Evolutionary conservation across 2,329 filamentous ascomycete genomes (phyloP), one percentile per base, ranked within the genome.

Genomic region (Trematosphaeria pertusa): DNA sequence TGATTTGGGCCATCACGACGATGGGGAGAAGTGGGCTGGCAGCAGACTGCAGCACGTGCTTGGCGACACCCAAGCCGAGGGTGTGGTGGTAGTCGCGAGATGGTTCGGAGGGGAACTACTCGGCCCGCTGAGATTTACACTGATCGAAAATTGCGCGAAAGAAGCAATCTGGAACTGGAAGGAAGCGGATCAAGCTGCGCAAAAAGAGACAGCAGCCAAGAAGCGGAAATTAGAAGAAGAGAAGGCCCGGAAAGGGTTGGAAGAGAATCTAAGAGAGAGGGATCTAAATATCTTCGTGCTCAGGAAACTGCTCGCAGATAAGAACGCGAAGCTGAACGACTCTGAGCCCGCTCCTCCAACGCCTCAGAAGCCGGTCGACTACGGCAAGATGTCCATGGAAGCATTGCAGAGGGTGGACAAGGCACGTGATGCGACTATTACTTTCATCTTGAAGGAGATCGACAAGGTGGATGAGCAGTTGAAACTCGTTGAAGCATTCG

Each of bases 51-150:
- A 76, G 56, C 72, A 74, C 44, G 71, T 81, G 17, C 70, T 83
- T 10, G 67, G 71, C 18, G 71, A 75, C 9, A 69, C 73, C 52
- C 62, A 74, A 14, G 73, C 75, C 11, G 65, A 69, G 33, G 80
- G 80, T 17, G 62, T 69, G 2, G 70, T 81, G 17, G 76, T 81
- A 4, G 80, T 83, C 7, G 80, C 78, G 28, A 59, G 80, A 12
- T 82, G 79, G 79, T 82, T 80, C 53, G 80, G 80, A 2, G 80
- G 80, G 1, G 68, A 76, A 3, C 73, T 81, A 57, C 71, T 83
- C 8, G 80, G 80, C 0, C 79, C 78, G 1, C 73, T 79, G 12
- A 62, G 80, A 12, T 83, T 82, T 51, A 73, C 72, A 38, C 79
- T 81, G 48, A 80, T 83, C 20, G 78, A 81, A 56, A 73, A 64